phyloP scores from a whole-genome alignment of 2,329 filamentous ascomycete genomes.

The Trichocomaceae sp. region DNA sequence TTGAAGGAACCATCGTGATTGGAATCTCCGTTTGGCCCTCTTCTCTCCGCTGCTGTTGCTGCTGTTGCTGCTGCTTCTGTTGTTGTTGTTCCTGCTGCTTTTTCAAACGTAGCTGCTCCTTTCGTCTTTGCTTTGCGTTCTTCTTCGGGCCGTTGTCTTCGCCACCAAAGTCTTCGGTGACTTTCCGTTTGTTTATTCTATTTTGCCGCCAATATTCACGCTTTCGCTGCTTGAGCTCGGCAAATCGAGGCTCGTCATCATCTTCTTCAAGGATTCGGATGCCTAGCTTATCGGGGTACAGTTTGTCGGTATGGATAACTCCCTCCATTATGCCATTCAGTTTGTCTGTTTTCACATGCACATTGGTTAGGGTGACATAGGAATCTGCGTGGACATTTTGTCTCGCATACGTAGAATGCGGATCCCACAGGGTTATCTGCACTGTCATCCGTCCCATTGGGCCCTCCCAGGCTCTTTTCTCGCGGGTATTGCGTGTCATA shows the following conservation, averaged over 20 bases:
- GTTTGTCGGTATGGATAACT: constrained; percentile 57
- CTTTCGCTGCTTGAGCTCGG: constrained; percentile 57
- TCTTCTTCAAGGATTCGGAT: constrained; percentile 49
- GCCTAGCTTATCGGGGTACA: constrained; percentile 48
- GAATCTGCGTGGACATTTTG: constrained; percentile 51
- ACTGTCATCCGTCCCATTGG: constrained; percentile 68
- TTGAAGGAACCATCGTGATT: constrained; percentile 19
- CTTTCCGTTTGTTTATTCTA: constrained; percentile 35
- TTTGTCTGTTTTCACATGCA: constrained; percentile 57
- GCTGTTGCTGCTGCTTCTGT: constrained; percentile 26
- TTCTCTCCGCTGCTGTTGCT: constrained; percentile 25
- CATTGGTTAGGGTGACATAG: constrained; percentile 63
- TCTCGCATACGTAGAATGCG: constrained; percentile 57
- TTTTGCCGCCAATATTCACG: constrained; percentile 55
- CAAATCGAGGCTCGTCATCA: constrained; percentile 43
- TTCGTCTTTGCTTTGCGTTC: constrained; percentile 30
- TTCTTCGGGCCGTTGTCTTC: constrained; percentile 28
- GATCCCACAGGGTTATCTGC: constrained; percentile 63
- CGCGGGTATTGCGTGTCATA: constrained; percentile 22
- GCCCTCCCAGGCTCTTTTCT: constrained; percentile 55
- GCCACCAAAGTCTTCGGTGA: constrained; percentile 17
- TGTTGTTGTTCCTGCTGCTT: constrained; percentile 23
- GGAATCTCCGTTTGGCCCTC: constrained; percentile 23
- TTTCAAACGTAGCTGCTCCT: constrained; percentile 25
- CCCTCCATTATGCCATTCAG: constrained; percentile 60